Percentiles rank a stretch among this genome's conserved stretches.
These are phyloP conservation scores for Mrakia blollopis DNA, from an alignment of 768 basidiomycete species.

Conservation along the genomic window DNA sequence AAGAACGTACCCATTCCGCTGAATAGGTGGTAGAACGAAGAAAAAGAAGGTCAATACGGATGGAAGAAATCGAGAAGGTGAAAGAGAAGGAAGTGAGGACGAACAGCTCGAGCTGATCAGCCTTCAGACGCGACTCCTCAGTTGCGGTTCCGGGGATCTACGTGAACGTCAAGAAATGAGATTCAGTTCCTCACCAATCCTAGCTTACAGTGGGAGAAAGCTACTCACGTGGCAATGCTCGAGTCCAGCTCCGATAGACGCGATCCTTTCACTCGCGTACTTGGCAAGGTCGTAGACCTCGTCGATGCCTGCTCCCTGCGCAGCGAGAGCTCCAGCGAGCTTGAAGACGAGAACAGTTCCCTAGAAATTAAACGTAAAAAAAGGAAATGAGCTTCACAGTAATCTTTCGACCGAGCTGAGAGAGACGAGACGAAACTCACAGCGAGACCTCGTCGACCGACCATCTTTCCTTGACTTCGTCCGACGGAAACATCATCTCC, in stretches of 20 bases:
- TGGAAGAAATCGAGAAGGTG: background rate
- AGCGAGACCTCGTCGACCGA: constrained; percentile 44
- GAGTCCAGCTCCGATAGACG: constrained; percentile 46
- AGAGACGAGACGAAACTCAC: background rate
- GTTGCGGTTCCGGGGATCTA: constrained; percentile 45
- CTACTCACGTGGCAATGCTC: constrained; percentile 45
- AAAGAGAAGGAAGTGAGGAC: background rate
- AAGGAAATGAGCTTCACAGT: background rate
- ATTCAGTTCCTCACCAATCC: background rate
- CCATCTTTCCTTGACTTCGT: constrained; percentile 45
- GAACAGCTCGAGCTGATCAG: constrained; percentile 44
- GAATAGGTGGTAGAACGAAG: background rate
- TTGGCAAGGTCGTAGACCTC: constrained; percentile 43
- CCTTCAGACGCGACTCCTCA: constrained; percentile 42
- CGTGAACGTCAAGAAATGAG: background rate
- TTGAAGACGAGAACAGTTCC: constrained; percentile 49
- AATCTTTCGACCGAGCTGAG: background rate
- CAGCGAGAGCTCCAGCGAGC: constrained; percentile 45
- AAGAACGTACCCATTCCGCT: background rate
- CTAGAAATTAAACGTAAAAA: background rate
- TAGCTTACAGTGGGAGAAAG: background rate
- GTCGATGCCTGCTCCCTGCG: constrained; percentile 42
- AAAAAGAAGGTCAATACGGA: background rate
- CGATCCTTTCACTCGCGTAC: constrained; percentile 39
- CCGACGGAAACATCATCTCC: constrained; percentile 49